phyloP scores from a whole-genome alignment of 208 protist species.

The Dictyostelium gargantuum region DNA sequence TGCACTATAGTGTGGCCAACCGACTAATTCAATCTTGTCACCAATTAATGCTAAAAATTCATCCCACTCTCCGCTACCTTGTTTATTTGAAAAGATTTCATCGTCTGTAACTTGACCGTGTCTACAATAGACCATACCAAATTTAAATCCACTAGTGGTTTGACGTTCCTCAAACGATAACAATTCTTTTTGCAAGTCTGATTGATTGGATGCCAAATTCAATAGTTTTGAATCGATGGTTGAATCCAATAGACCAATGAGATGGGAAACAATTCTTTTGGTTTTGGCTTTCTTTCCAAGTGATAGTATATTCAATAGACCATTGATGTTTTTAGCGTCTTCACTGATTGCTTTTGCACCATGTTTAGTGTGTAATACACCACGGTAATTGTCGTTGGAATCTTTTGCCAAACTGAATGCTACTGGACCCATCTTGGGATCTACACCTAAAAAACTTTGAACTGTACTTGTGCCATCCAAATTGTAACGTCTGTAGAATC shows the following conservation, averaged over 20 bases:
- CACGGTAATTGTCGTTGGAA: background rate
- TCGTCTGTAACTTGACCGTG: slow-evolving; percentile 6
- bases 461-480: background rate
- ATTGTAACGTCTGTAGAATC: slow-evolving; percentile 32
- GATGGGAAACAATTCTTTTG: slow-evolving; percentile 1
- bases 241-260: background rate
- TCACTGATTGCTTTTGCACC: slow-evolving; percentile 4
- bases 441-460: slow-evolving; percentile 2
- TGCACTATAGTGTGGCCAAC: slow-evolving; percentile 76
- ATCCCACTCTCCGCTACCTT: slow-evolving; percentile 68
- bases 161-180: slow-evolving; percentile 33
- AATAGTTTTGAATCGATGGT: background rate
- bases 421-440: slow-evolving; percentile 14
- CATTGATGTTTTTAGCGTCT: slow-evolving; percentile 6
- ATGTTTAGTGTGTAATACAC: slow-evolving; percentile 26
- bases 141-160: slow-evolving; percentile 54
- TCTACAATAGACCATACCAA: slow-evolving; percentile 56
- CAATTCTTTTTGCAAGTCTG: slow-evolving; percentile 45
- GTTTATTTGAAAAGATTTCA: slow-evolving; percentile 75
- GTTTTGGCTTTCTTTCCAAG: slow-evolving; percentile 11
- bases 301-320: background rate
- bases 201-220: slow-evolving; percentile 6
- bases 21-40: slow-evolving; percentile 73
- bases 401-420: slow-evolving; percentile 29
- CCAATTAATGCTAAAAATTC: slow-evolving; percentile 79